Evolutionary conservation across 2,329 filamentous ascomycete species (phyloP), one percentile per base, ranked within the genome.

Genomic region (Aspergillus sojae): DNA sequence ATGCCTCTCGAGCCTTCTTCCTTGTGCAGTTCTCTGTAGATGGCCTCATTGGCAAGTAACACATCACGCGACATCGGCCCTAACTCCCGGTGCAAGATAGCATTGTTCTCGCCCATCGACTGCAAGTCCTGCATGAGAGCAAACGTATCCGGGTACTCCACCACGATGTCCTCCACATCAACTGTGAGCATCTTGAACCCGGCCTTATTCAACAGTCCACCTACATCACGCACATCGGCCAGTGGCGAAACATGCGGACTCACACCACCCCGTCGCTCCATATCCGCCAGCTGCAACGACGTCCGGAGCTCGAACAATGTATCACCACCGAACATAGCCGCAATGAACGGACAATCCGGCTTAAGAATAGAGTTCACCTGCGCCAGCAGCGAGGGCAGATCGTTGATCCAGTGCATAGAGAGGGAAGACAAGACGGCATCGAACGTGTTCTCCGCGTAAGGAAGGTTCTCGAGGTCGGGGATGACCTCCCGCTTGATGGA

Each of bases 101-200:
- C 94, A 76, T 96, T 99, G 64, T 87, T 89, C 82, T 99, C 96
- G 11, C 94, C 95, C 95, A 99, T 99, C 28, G 92, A 90, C 77
- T 98, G 94, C 61, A 99, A 81, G 77, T 99, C 95, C 71, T 89
- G 86, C 94, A 99, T 97, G 60, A 99, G 82, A 1, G 93, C 88
- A 80, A 97, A 97, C 0, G 86, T 91, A 78, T 94, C 88, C 0
- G 95, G 95, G 74, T 93, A 99, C 76, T 97, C 93, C 34, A 99
- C 93, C 32, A 98, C 88, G 57, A 99, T 96, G 78, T 99, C 95
- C 78, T 99, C 96, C 16, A 99, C 90, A 72, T 99, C 95, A 1
- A 99, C 93, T 0, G 96, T 99, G 71, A 98, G 83, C 83, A 99
- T 91, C 78, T 94, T 96, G 83, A 98, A 99, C 21, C 94, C 93